A percentile compares a stretch with the other conserved stretches of the same genome.
These are phyloP conservation scores for Tetrapisispora arboricola DNA, from an alignment of 805 yeast genomes.

Conservation along the genomic window DNA sequence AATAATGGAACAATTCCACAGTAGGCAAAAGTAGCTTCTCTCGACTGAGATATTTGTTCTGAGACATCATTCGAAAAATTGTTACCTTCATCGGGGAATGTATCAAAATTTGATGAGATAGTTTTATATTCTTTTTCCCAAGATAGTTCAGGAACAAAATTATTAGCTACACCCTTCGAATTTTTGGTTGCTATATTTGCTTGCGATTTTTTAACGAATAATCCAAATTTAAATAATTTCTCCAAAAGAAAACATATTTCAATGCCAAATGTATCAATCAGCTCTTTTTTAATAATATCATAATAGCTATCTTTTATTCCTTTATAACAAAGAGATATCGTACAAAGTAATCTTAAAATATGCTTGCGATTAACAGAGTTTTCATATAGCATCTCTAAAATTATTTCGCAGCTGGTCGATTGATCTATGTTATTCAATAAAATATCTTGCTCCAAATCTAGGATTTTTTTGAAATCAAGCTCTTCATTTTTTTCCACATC, in stretches of 20 bases:
- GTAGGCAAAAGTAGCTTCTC: conserved; percentile 43
- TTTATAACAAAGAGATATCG: conserved; percentile 52
- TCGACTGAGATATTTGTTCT: conserved; percentile 10
- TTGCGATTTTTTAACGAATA: conserved; percentile 13
- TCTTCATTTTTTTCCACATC: conserved; percentile 29
- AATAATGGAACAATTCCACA: conserved; percentile 78
- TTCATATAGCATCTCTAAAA: conserved; percentile 43
- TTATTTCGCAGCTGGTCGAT: conserved; percentile 27
- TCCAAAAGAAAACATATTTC: conserved; percentile 20
- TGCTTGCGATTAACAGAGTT: conserved; percentile 31
- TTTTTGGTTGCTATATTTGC: background rate
- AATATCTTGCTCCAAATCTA: conserved; percentile 63
- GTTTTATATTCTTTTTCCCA: conserved; percentile 18
- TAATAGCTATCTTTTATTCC: conserved; percentile 63
- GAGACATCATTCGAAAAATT: conserved; percentile 2
- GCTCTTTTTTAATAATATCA: conserved; percentile 41
- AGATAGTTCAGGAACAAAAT: background rate
- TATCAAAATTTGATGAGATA: conserved; percentile 19
- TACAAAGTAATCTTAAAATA: conserved; percentile 42
- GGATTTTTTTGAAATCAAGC: conserved; percentile 33
- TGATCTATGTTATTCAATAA: conserved; percentile 43
- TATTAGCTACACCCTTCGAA: background rate
- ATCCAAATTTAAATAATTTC: conserved; percentile 13
- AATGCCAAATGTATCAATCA: conserved; percentile 58
- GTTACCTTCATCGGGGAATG: conserved; percentile 18